phyloP scores from a whole-genome alignment of 257 asterid genomes.

The Rehmannia glutinosa region DNA sequence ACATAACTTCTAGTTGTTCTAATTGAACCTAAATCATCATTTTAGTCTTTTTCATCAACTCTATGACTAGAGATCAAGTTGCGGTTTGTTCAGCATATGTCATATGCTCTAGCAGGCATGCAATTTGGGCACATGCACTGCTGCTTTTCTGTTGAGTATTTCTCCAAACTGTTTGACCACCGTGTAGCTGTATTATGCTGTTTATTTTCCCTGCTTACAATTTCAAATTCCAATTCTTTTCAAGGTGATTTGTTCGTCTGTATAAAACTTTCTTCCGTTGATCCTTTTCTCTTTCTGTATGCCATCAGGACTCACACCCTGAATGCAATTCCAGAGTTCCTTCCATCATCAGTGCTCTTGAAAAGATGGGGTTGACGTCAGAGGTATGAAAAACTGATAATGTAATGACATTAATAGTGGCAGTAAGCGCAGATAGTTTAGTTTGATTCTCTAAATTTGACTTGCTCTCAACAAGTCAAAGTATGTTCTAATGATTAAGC shows the following conservation, averaged over 20 bases:
- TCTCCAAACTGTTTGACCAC: not conserved
- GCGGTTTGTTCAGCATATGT: slow-evolving; percentile 4
- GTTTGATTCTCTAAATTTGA: not conserved
- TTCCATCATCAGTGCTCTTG: slow-evolving; percentile 64
- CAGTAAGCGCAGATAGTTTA: not conserved
- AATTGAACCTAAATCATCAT: not conserved
- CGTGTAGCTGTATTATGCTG: too few species aligned
- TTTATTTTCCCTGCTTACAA: not conserved
- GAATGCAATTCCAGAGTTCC: slow-evolving; percentile 93
- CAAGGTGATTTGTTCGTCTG: not conserved
- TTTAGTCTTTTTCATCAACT: not conserved
- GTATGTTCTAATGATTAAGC: not conserved
- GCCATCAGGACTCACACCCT: slow-evolving; percentile 69
- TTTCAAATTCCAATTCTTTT: not conserved
- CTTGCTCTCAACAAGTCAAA: not conserved
- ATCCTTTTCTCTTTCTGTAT: not conserved
- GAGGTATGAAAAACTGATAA: slow-evolving; percentile 41
- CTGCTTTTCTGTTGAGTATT: slow-evolving; percentile 13
- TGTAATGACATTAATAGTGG: not conserved
- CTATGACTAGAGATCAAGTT: slow-evolving; percentile 5
- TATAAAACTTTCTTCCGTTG: not conserved
- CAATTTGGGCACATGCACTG: not conserved
- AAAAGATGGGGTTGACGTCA: slow-evolving; percentile 66
- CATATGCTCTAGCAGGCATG: too few species aligned
- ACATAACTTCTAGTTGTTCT: too few species aligned